These are phyloP conservation scores for Trypanosoma brucei DNA, from an alignment of 208 protist species.

Conservation along the genomic window DNA sequence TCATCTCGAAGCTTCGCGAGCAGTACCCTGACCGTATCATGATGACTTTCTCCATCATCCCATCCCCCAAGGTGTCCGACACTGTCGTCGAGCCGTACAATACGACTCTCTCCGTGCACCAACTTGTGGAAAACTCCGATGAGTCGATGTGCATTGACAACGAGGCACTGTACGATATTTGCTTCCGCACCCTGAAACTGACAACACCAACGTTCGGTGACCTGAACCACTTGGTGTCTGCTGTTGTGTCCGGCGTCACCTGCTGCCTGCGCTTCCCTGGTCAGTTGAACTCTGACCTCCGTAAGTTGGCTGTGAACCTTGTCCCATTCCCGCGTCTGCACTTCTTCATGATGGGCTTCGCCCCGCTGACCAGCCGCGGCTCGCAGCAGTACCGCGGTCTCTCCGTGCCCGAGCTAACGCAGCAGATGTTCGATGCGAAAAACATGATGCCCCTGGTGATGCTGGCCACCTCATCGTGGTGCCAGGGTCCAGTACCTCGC, in stretches of 20 bases:
- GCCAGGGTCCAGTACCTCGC: constrained; percentile 4
- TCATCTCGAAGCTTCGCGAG: constrained; percentile 97
- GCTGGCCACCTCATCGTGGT: not conserved
- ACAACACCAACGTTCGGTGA: constrained; percentile 95
- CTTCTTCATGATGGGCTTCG: constrained; percentile 98
- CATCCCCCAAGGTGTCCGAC: constrained; percentile 96
- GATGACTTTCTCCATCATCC: constrained; percentile 98
- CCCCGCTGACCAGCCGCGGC: constrained; percentile 90
- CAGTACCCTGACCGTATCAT: constrained; percentile 99
- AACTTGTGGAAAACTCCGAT: constrained; percentile 97
- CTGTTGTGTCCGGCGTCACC: constrained; percentile 94
- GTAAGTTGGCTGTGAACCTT: constrained; percentile 97
- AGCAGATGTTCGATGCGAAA: constrained; percentile 97
- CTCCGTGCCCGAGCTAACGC: constrained; percentile 93
- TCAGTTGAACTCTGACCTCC: constrained; percentile 95
- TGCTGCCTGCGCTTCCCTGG: constrained; percentile 97
- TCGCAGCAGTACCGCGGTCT: constrained; percentile 85
- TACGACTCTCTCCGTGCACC: constrained; percentile 95
- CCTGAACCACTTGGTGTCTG: constrained; percentile 95
- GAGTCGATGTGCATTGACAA: constrained; percentile 98
- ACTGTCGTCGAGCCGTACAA: constrained; percentile 98
- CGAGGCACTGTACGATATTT: constrained; percentile 98
- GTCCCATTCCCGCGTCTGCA: constrained; percentile 98
- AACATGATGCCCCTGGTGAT: constrained; percentile 93
- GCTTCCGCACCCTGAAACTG: constrained; percentile 97